Percentiles rank a stretch among this genome's conserved stretches.
Conservation (phyloP, 139 green algal genomes). For the Trebouxia sp. region DNA sequence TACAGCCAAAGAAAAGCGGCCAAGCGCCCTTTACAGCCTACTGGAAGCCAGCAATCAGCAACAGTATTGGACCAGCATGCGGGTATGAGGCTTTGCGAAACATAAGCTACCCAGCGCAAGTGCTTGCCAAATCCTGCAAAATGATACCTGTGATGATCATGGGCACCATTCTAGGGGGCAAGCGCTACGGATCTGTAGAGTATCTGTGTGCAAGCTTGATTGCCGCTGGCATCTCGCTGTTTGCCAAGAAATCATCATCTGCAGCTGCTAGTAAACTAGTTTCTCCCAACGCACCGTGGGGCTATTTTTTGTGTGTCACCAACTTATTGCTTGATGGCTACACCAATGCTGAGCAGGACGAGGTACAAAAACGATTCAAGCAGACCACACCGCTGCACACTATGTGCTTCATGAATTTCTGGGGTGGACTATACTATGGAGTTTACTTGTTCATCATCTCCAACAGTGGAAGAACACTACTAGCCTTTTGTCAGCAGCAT, state of each 20-base stretch:
- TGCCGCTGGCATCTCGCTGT: conserved; percentile 47
- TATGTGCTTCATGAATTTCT: conserved; percentile 99
- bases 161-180: conserved; percentile 83
- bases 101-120: conserved; percentile 93
- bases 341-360: conserved; percentile 91
- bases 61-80: conserved; percentile 86
- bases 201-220: conserved; percentile 89
- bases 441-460: conserved; percentile 76
- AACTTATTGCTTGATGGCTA: conserved; percentile 97
- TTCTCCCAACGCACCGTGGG: conserved; percentile 80
- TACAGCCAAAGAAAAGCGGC: conserved; percentile 30
- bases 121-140: conserved; percentile 97
- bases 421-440: conserved; percentile 75
- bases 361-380: conserved; percentile 75
- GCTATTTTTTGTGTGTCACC: conserved; percentile 88
- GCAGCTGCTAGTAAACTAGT: conserved; percentile 74
- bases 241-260: conserved; percentile 49
- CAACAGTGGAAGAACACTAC: conserved; percentile 49
- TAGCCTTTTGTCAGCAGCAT: conserved; percentile 77
- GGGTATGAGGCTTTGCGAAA: conserved; percentile 93
- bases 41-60: conserved; percentile 81
- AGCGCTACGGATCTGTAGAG: conserved; percentile 81
- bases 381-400: conserved; percentile 80
- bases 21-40: conserved; percentile 67
- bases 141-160: conserved; percentile 97